Percentiles rank a stretch among this genome's conserved stretches.
These are phyloP conservation scores for Mycena capillaripes DNA, from an alignment of 768 basidiomycete species.

Conservation along the genomic window DNA sequence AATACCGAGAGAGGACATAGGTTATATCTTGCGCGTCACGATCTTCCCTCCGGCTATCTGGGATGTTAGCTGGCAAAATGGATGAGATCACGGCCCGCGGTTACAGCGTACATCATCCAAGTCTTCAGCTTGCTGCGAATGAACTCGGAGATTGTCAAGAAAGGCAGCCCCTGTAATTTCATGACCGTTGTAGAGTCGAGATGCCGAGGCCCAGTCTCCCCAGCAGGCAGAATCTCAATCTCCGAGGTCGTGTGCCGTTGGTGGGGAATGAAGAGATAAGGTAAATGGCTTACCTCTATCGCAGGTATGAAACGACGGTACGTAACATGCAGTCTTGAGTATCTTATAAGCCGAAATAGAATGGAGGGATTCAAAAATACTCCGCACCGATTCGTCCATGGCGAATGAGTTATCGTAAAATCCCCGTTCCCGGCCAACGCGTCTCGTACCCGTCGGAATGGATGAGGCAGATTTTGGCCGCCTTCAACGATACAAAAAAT, in stretches of 20 bases:
- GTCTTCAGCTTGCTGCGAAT: slow-evolving; percentile 86
- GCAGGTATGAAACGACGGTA: slow-evolving; percentile 84
- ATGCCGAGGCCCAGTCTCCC: slow-evolving; percentile 84
- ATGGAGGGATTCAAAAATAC: slow-evolving; percentile 11
- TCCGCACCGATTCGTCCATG: slow-evolving; percentile 88
- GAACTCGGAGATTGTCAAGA: slow-evolving; percentile 89
- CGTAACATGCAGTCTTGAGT: slow-evolving; percentile 75
- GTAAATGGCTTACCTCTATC: slow-evolving; percentile 70
- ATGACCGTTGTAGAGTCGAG: slow-evolving; percentile 78
- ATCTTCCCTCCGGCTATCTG: slow-evolving; percentile 73
- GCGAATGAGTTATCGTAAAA: slow-evolving; percentile 77
- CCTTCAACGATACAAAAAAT: slow-evolving; percentile 89
- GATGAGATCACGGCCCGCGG: slow-evolving; percentile 27
- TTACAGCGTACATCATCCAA: slow-evolving; percentile 79
- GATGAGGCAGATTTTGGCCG: slow-evolving; percentile 70
- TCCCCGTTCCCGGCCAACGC: slow-evolving; percentile 75
- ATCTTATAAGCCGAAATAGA: slow-evolving; percentile 25
- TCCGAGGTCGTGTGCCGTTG: slow-evolving; percentile 44
- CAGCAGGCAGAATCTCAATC: slow-evolving; percentile 89
- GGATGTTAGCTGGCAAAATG: slow-evolving; percentile 29
- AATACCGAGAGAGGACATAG: slow-evolving; percentile 79
- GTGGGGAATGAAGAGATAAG: slow-evolving; percentile 17
- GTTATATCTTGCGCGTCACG: slow-evolving; percentile 84
- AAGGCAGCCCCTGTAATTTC: slow-evolving; percentile 79
- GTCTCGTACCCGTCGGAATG: slow-evolving; percentile 86